Evolutionary conservation across 2,329 filamentous ascomycete species (phyloP).

Genomic region (Chalaropsis ovoidea): DNA sequence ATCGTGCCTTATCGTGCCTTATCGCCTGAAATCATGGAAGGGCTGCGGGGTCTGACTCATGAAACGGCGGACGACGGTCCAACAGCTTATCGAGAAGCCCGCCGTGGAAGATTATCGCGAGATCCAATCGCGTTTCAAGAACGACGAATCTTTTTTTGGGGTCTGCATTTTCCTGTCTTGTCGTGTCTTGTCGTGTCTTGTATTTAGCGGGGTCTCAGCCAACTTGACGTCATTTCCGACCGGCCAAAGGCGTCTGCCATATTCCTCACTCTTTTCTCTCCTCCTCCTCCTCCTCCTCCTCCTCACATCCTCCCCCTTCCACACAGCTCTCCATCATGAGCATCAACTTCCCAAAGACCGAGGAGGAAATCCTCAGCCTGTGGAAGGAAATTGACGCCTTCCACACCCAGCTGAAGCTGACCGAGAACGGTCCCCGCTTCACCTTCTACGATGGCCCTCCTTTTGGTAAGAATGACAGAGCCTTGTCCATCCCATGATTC

Average conservation of each 20-base stretch:
- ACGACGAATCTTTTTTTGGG: background rate
- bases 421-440: slow-evolving; percentile 70
- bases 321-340: slow-evolving; percentile 23
- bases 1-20: slow-evolving; percentile 9
- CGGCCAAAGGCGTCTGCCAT: background rate
- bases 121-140: background rate
- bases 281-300: background rate
- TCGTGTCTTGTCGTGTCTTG: background rate
- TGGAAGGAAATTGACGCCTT: slow-evolving; percentile 29
- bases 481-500: background rate
- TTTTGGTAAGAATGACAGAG: slow-evolving; percentile 35
- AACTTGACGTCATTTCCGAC: background rate
- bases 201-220: background rate
- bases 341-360: slow-evolving; percentile 28
- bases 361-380: slow-evolving; percentile 27
- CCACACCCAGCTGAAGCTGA: slow-evolving; percentile 42
- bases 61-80: background rate
- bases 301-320: background rate
- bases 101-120: background rate
- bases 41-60: slow-evolving; percentile 25
- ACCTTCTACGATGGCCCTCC: slow-evolving; percentile 90
- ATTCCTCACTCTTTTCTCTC: background rate
- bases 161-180: background rate
- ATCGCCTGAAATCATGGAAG: slow-evolving; percentile 18
- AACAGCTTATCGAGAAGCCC: background rate